Conservation (phyloP, 2,329 filamentous ascomycete species). For the Cladorrhinum sp. region DNA sequence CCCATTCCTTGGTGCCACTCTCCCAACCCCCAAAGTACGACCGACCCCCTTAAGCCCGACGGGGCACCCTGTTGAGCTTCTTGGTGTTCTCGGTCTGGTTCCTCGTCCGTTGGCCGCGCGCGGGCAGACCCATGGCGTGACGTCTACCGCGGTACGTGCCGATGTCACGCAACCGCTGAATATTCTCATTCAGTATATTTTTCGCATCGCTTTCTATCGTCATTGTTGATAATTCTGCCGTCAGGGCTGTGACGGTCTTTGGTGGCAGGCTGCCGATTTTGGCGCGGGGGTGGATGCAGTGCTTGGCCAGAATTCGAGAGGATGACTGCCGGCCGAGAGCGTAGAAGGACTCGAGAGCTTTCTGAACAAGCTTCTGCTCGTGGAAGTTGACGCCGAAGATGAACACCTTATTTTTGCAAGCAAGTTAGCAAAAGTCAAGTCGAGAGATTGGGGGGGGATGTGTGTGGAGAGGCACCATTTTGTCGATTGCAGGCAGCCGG, state of each 20-base stretch:
- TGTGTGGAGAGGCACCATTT: constrained; percentile 25
- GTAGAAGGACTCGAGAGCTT: constrained; percentile 81
- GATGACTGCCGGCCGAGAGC: constrained; percentile 71
- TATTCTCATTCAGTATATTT: constrained; percentile 77
- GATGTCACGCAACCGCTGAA: constrained; percentile 82
- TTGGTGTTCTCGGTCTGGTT: constrained; percentile 63
- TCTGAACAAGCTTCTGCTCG: constrained; percentile 78
- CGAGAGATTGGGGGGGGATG: neutral
- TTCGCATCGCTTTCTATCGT: constrained; percentile 88
- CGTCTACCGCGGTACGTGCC: constrained; percentile 83
- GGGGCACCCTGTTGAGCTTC: constrained; percentile 59
- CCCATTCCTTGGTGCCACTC: neutral
- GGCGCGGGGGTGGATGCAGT: constrained; percentile 80
- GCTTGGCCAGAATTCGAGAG: constrained; percentile 77
- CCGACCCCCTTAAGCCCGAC: constrained; percentile 35
- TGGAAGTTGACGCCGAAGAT: constrained; percentile 83
- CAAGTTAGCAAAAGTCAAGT: neutral
- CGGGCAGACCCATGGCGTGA: constrained; percentile 90
- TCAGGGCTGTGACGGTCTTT: constrained; percentile 76
- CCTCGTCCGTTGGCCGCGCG: constrained; percentile 84
- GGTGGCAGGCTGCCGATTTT: constrained; percentile 72
- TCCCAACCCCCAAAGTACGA: neutral
- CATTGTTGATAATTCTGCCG: constrained; percentile 83
- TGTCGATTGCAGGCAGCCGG: constrained; percentile 22
- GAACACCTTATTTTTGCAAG: constrained; percentile 29